Percentiles rank a stretch among this genome's conserved stretches.
These are phyloP conservation scores for Alternaria ethzedia DNA, from an alignment of 2,329 filamentous ascomycete genomes.

Conservation along the genomic window DNA sequence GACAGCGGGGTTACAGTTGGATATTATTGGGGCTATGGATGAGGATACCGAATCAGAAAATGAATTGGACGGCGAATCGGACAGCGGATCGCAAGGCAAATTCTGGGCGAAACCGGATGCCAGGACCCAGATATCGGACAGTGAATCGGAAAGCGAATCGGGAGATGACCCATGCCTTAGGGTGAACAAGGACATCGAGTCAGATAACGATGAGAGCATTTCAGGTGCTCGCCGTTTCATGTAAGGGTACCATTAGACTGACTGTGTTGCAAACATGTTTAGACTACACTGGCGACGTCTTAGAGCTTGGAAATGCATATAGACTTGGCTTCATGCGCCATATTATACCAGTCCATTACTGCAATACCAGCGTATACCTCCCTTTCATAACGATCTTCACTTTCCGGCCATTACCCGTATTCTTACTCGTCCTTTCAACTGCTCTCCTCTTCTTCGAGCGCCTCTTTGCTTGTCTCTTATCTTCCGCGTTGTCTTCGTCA, in stretches of 20 bases:
- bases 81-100: not conserved
- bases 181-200: not conserved
- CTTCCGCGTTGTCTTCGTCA: not conserved
- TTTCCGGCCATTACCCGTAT: not conserved
- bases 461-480: not conserved
- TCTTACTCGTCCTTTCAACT: not conserved
- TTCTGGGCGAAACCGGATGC: not conserved
- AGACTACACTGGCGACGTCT: not conserved
- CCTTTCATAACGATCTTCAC: not conserved
- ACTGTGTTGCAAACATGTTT: not conserved
- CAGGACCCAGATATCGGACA: not conserved
- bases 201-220: not conserved
- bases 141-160: not conserved
- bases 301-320: not conserved
- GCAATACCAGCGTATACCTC: slow-evolving; percentile 2
- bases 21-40: slow-evolving; percentile 59
- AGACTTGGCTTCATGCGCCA: not conserved
- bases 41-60: slow-evolving; percentile 1
- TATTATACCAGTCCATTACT: not conserved
- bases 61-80: not conserved
- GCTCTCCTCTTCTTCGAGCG: not conserved
- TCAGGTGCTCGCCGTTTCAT: not conserved
- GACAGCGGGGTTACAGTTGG: slow-evolving; percentile 24
- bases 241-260: too few relatives aligned
- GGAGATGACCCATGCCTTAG: not conserved